These are phyloP conservation scores for Fraxinus velutina DNA, from an alignment of 305 asterid genomes.

Conservation along the genomic window DNA sequence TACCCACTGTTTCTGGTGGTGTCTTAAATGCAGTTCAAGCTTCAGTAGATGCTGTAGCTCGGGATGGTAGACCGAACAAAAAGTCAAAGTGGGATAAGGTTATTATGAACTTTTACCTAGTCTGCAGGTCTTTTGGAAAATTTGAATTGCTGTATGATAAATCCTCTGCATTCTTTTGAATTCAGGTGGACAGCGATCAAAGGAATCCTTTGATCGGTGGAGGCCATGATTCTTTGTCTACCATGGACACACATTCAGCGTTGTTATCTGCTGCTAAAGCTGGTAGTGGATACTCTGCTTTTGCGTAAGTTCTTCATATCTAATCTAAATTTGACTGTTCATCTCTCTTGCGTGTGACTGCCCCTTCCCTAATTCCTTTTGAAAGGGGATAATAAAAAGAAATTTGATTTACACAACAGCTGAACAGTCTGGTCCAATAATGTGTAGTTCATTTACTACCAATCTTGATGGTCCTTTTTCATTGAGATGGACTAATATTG, in stretches of 20 bases:
- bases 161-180: conserved; percentile 16
- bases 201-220: conserved; percentile 39
- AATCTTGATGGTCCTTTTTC: not conserved
- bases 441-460: not conserved
- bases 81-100: conserved; percentile 99
- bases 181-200: conserved; percentile 75
- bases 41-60: conserved; percentile 40
- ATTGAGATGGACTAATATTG: not conserved
- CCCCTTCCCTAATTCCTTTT: not conserved
- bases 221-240: conserved; percentile 57
- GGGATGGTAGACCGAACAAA: conserved; percentile 76
- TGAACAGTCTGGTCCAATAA: not conserved
- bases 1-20: conserved; percentile 37
- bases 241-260: conserved; percentile 68
- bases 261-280: conserved; percentile 74
- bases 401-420: not conserved
- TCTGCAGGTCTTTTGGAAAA: conserved; percentile 15
- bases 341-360: not conserved
- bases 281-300: conserved; percentile 91
- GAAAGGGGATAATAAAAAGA: not conserved
- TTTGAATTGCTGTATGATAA: conserved; percentile 14
- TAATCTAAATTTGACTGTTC: not conserved
- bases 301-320: conserved; percentile 63
- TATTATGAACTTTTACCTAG: conserved; percentile 15
- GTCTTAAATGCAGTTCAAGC: conserved; percentile 40